These are phyloP conservation scores for Pistacia vera DNA, from an alignment of 345 rosid species.

Conservation along the genomic window DNA sequence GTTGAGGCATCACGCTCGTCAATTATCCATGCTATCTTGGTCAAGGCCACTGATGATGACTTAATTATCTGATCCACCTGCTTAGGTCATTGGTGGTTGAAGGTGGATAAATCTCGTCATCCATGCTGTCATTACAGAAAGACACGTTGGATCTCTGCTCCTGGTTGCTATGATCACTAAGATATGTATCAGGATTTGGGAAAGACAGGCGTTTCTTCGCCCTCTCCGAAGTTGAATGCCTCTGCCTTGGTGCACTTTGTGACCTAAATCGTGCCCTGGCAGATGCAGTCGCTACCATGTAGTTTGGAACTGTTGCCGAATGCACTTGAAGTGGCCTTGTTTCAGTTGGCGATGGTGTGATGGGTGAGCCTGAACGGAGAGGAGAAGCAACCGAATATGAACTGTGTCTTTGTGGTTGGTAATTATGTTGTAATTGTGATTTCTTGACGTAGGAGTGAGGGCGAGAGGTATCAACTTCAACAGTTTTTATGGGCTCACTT, in stretches of 20 bases:
- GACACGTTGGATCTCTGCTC: conserved; percentile 37
- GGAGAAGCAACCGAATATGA: conserved; percentile 30
- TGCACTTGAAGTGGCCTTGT: conserved; percentile 33
- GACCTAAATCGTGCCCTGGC: conserved; percentile 64
- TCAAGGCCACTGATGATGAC: not conserved
- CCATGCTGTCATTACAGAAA: conserved; percentile 37
- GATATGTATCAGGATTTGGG: conserved; percentile 24
- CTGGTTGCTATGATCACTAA: conserved; percentile 16
- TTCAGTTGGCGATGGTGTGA: conserved; percentile 30
- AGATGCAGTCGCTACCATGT: conserved; percentile 82
- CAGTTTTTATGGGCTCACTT: conserved; percentile 68
- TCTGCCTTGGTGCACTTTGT: conserved; percentile 68
- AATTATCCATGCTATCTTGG: not conserved
- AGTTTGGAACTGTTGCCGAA: conserved; percentile 56
- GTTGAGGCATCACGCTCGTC: not conserved
- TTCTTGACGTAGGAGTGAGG: conserved; percentile 41
- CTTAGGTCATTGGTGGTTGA: conserved; percentile 37
- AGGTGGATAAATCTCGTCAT: conserved; percentile 47
- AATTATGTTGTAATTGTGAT: conserved; percentile 21
- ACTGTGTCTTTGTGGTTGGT: conserved; percentile 32
- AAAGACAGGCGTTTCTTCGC: conserved; percentile 51
- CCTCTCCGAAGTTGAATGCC: conserved; percentile 49
- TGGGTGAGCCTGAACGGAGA: conserved; percentile 10
- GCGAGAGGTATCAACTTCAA: conserved; percentile 61
- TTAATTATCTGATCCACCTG: conserved; percentile 47